phyloP scores from a whole-genome alignment of 176 grass and related monocot species.

The Ensete glaucum region DNA sequence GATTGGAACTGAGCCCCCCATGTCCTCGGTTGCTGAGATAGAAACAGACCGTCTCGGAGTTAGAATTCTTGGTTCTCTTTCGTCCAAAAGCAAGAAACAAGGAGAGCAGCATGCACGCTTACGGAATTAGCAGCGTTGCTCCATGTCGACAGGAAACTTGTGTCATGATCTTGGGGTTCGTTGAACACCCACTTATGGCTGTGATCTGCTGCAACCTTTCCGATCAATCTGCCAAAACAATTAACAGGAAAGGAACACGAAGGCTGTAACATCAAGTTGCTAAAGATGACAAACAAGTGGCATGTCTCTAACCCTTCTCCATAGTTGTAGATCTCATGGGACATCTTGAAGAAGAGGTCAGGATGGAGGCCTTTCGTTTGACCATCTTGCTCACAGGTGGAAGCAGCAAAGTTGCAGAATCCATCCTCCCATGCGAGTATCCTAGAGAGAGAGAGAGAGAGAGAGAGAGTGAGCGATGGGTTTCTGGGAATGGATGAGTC shows the following conservation, averaged over 20 bases:
- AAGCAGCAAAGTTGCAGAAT: slow-evolving; percentile 81
- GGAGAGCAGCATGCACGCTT: slow-evolving; percentile 10
- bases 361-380: slow-evolving; percentile 52
- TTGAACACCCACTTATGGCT: slow-evolving; percentile 95
- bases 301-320: slow-evolving; percentile 45
- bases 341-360: slow-evolving; percentile 98
- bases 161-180: slow-evolving; percentile 57
- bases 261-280: background rate
- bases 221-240: slow-evolving; percentile 48
- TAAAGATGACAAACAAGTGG: background rate
- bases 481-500: no score
- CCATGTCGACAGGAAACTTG: slow-evolving; percentile 68
- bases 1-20: slow-evolving; percentile 94
- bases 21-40: slow-evolving; percentile 71
- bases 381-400: slow-evolving; percentile 42
- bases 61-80: background rate
- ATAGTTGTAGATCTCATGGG: slow-evolving; percentile 97
- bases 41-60: background rate
- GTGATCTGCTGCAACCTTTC: slow-evolving; percentile 89
- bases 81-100: no score
- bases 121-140: slow-evolving; percentile 78
- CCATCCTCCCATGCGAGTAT: slow-evolving; percentile 96
- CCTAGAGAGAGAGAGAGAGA: slow-evolving; percentile 22
- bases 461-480: background rate
- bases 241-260: background rate